Conservation (phyloP, 352 stramenopile species). For the Phytophthora brassicae region DNA sequence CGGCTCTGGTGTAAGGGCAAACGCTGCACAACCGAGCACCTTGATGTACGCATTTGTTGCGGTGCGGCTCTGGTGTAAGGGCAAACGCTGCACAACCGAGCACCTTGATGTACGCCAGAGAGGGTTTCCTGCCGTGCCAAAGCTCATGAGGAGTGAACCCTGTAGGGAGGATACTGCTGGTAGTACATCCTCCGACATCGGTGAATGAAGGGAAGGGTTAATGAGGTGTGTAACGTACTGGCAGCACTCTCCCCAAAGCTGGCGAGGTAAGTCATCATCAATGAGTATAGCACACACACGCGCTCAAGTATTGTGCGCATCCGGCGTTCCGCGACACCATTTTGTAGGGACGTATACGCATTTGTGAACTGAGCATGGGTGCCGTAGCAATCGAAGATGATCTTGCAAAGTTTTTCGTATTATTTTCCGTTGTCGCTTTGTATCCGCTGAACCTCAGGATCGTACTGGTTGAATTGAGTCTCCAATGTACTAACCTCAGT, state of each 20-base stretch:
- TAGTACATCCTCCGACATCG: too few relatives aligned
- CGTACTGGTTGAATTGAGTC: background rate
- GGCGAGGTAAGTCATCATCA: background rate
- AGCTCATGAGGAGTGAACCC: background rate
- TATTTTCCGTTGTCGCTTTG: background rate
- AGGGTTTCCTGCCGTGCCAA: background rate
- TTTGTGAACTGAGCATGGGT: constrained; percentile 20
- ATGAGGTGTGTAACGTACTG: background rate
- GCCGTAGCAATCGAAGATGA: background rate
- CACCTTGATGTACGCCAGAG: too few relatives aligned
- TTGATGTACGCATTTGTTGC: background rate
- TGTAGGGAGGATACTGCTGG: background rate
- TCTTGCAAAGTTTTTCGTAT: background rate
- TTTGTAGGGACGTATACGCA: constrained; percentile 13
- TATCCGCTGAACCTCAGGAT: background rate
- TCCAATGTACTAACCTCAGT: background rate
- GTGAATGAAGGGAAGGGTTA: too few relatives aligned
- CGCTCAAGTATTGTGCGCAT: constrained; percentile 23
- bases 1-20: background rate
- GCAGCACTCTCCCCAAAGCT: constrained; percentile 3
- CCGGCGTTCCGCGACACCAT: constrained; percentile 8
- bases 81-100: too few relatives aligned
- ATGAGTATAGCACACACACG: background rate
- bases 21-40: background rate
- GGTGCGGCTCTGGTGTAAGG: too few relatives aligned